Evolutionary conservation across 768 basidiomycete genomes (phyloP), one percentile per base, ranked within the genome.

Genomic region (Suillus tomentosus): DNA sequence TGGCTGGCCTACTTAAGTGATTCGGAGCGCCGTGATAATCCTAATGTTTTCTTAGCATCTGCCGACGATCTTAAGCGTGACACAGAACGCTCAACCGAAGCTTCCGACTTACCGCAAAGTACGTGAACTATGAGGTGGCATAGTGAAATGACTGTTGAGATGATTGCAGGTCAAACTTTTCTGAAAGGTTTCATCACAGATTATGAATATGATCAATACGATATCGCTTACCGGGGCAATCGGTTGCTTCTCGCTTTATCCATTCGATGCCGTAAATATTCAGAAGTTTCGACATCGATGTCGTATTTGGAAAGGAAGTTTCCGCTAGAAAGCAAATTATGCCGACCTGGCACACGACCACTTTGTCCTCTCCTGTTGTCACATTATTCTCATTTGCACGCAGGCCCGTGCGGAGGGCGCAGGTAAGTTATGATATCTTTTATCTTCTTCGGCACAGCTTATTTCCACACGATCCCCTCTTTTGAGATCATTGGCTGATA

Each of bases 301-400:
- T 24, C 48, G 5, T 7, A 9, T 57, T 58, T 6, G 5, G 39
- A 10, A 27, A 42, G 24, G 17, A 17, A 58, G 17, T 58, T 42
- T 6, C 57, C 57, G 40, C 40, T 13, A 58, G 5, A 57, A 27
- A 27, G 39, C 56, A 27, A 42, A 57, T 40, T 39, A 40, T 57
- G 56, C 37, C n/a, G 10, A 24, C 47, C 24, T 40, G 40, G 57
- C 57, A 37, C 57, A 42, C 57, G 57, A 58, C 57, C 40, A 42
- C 17, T 40, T 40, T 40, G 15, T 0, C 15, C 27, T 17, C 39
- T 56, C 37, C 13, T 42, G 24, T 50, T 27, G 50, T 19, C 14
- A 31, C 31, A 22, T 24, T 15, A 22, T 17, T 15, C 9, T 53
- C 37, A 39, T 57, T 57, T 40, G n/a, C 14, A n/a, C 55, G n/a